These are phyloP conservation scores for Fusarium continuum DNA, from an alignment of 2,329 filamentous ascomycete genomes.

Conservation along the genomic window DNA sequence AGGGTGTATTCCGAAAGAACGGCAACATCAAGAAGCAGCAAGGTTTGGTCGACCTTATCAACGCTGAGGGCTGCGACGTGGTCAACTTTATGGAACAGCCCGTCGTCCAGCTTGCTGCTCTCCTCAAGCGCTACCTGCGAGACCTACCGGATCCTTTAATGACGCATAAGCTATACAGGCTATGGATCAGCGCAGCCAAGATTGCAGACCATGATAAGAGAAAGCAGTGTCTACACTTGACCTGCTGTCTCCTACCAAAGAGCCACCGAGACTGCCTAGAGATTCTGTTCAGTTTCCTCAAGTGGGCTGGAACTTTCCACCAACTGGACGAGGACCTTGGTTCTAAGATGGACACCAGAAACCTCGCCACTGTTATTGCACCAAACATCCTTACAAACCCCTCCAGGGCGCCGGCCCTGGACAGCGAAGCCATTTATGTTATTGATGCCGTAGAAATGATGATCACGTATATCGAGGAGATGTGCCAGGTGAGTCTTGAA, in stretches of 20 bases:
- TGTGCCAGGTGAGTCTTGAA: conserved; percentile 84
- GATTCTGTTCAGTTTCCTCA: conserved; percentile 93
- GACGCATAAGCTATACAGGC: conserved; percentile 90
- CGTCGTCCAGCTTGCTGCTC: conserved; percentile 90
- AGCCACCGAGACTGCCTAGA: conserved; percentile 93
- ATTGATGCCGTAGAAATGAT: conserved; percentile 93
- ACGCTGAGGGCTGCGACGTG: conserved; percentile 83
- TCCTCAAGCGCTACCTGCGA: conserved; percentile 93
- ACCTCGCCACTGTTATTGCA: conserved; percentile 95
- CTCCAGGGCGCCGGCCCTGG: conserved; percentile 72
- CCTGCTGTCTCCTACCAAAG: conserved; percentile 93
- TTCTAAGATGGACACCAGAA: conserved; percentile 99
- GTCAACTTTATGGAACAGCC: conserved; percentile 89
- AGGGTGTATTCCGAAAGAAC: conserved; percentile 98
- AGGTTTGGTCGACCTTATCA: conserved; percentile 85
- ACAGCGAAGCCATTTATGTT: conserved; percentile 89
- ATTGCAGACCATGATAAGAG: conserved; percentile 83
- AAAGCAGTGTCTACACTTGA: conserved; percentile 85
- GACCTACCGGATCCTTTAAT: conserved; percentile 94
- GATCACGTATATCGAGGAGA: conserved; percentile 92
- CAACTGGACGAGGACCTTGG: conserved; percentile 96
- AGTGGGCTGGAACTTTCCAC: conserved; percentile 97
- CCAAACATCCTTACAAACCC: conserved; percentile 89
- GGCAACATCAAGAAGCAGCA: conserved; percentile 96
- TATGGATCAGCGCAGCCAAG: conserved; percentile 92